phyloP scores from a whole-genome alignment of 441 rosid species.

The Pelargonium fulgidum region DNA sequence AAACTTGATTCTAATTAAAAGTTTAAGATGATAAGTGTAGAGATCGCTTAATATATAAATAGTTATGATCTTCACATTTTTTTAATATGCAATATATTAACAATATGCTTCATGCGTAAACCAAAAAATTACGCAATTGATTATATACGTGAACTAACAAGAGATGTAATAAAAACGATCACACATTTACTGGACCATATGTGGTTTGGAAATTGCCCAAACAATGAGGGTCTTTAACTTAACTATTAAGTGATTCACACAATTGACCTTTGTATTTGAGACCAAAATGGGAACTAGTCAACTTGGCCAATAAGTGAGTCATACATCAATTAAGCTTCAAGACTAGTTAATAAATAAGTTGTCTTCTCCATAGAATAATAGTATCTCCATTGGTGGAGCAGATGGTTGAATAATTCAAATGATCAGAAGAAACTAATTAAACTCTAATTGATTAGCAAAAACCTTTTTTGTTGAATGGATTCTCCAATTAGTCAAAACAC shows the following conservation, averaged over 20 bases:
- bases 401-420: slow-evolving; percentile 6
- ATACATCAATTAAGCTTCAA: neutral
- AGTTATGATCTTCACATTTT: too few species aligned
- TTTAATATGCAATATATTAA: too few species aligned
- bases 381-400: neutral
- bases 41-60: too few species aligned
- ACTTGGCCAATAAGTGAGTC: neutral
- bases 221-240: neutral
- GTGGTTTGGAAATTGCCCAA: too few species aligned
- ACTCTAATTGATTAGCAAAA: neutral
- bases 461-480: neutral
- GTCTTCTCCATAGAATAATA: slow-evolving; percentile 5
- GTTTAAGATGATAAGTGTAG: too few species aligned
- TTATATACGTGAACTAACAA: too few species aligned
- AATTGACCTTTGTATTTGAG: neutral
- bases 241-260: neutral
- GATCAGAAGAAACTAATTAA: neutral
- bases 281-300: neutral
- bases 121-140: too few species aligned
- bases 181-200: too few species aligned
- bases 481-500: neutral
- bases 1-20: too few species aligned
- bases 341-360: neutral
- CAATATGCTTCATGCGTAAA: too few species aligned
- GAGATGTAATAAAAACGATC: too few species aligned